Base-by-base conservation (phyloP, 202 grass and related monocot species). In the Setaria viridis region DNA sequence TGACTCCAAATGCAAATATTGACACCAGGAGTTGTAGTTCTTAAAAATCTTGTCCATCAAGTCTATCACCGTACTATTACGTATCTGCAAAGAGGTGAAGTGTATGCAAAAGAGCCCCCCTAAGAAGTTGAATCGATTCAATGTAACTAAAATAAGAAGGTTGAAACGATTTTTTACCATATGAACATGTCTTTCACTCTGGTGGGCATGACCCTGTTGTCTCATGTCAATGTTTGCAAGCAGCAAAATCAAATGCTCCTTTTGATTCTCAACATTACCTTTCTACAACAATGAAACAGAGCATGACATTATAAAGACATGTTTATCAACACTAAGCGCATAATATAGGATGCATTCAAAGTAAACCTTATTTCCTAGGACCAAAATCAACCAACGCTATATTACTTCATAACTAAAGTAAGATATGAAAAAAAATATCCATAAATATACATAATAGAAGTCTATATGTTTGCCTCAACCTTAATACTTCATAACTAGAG, bases 231-330 rank as follows among this genome's bases (percentile, higher is more conserved):
- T 90, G 81, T 99, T 99, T 78, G 94, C 94, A 87, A 99, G 92
- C 43, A 99, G 85, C 85, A 99, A 90, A 94, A 99, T 94, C 92
- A 99, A 91, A 87, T 99, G 97, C 62, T 99, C 97, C 73, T 90
- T 92, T 88, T 99, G 97, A 91, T 99, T 99, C 19, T 94, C 94
- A 67, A 94, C 89, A 79, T 97, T 99, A 39, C 92, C 89, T 94
- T 89, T 94, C 97, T 99, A 86, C 60, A 90, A 47, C 43, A 86
- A 77, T 45, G 46, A 68, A 88, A 59, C 63, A 72, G 82, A 88
- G 66, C n/a, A 45, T 74, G 25, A 67, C 72, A 87, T 53, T 54
- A 78, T 19, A 39, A 49, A 77, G 51, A 37, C 69, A 50, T 72
- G 13, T 21, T 67, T 29, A 77, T 9, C 32, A 74, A 51, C 43